Conservation (phyloP, 371 early-diverging fungal species). For the Lichtheimia corymbifera region DNA sequence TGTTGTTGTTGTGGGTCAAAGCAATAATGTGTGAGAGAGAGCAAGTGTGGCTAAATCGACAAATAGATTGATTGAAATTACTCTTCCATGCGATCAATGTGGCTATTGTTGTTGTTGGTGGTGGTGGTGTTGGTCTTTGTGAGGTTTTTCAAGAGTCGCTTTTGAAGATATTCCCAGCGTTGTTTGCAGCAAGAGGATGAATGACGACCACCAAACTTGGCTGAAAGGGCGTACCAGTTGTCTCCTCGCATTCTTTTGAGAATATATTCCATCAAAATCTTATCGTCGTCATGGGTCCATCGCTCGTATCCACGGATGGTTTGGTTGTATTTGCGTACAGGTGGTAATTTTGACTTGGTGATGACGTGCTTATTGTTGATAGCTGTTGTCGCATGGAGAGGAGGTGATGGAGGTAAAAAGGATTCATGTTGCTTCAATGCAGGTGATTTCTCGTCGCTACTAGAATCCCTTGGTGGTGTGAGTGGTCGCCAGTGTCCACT, state of each 20-base stretch:
- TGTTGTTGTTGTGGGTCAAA: too few species aligned
- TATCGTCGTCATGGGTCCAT: slow-evolving; percentile 26
- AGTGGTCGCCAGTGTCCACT: slow-evolving; percentile 16
- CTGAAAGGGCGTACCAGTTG: slow-evolving; percentile 21
- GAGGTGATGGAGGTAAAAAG: slow-evolving; percentile 9
- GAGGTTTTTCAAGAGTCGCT: slow-evolving; percentile 13
- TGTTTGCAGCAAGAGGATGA: slow-evolving; percentile 18
- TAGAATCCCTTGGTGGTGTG: slow-evolving; percentile 20
- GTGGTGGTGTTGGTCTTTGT: background rate
- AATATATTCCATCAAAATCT: slow-evolving; percentile 20
- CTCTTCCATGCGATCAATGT: too few species aligned
- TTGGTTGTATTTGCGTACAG: slow-evolving; percentile 34
- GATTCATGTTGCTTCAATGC: background rate
- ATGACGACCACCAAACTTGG: slow-evolving; percentile 22
- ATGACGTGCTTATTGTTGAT: background rate
- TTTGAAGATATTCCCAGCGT: slow-evolving; percentile 24
- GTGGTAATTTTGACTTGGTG: slow-evolving; percentile 15
- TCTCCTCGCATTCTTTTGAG: slow-evolving; percentile 11
- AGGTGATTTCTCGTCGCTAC: slow-evolving; percentile 4
- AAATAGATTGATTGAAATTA: too few species aligned
- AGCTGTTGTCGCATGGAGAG: slow-evolving; percentile 3
- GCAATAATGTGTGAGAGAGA: too few species aligned
- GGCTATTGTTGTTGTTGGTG: background rate
- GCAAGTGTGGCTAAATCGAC: too few species aligned
- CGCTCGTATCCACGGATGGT: slow-evolving; percentile 41